Evolutionary conservation across 139 green algal genomes (phyloP), one percentile per base, ranked within the genome.

Genomic region (Marvania coccoides): DNA sequence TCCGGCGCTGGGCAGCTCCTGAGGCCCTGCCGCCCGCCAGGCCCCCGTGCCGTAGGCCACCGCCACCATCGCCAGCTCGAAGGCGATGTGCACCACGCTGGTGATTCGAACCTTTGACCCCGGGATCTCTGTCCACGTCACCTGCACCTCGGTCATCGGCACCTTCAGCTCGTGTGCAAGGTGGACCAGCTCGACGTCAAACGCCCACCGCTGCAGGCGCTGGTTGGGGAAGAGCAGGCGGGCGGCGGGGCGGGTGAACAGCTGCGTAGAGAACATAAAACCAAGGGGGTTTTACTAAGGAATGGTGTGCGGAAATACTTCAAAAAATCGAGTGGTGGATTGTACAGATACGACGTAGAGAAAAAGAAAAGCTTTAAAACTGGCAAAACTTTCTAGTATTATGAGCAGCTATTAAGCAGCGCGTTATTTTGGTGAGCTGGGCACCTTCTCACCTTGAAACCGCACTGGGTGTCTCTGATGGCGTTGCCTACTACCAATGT

Each of bases 181-280:
- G 58, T 86, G 86, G 5, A 97, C 58, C 24, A 98, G 81, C 83
- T 98, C 93, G 29, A 98, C 93, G 72, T 98, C 93, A 76, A 98
- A 98, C 74, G 88, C 95, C 93, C 93, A 98, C 8, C 93, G 81
- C 75, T 93, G 85, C 62, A 98, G 81, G 23, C 91, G 83, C 75
- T 94, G 85, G 62, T 98, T 96, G 63, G 53, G 56, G 65, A 91
- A 95, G 37, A 98, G 55, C 37, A 73, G 23, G 33, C 72, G 75
- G 0, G 86, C 93, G 2, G 93, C 81, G 6, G 62, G 57, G 0
- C 93, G 76, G 5, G 87, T 95, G 66, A 97, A 95, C 39, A 98
- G 74, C 85, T 91, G 76, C 73, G 68, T 12, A 4, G 24, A 10
- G 58, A 40, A 9, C 29, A n/a, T n/a, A n/a, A n/a, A 19, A 12